Percentiles rank a stretch among this genome's conserved stretches.
phyloP scores from a whole-genome alignment of 805 yeast genomes.

The Komagataella pastoris region DNA sequence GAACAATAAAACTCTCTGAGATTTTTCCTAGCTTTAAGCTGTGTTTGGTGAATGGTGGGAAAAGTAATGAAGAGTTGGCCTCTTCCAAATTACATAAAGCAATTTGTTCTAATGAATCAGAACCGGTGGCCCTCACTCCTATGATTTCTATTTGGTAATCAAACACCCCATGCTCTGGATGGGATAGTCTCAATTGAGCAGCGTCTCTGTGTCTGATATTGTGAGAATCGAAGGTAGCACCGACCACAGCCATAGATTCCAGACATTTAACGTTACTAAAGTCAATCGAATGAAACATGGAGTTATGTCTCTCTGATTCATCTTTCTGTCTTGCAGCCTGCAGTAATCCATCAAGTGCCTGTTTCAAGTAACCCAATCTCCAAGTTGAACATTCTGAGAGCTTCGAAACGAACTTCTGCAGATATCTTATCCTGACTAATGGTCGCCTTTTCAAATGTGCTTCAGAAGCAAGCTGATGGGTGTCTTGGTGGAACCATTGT shows the following conservation, averaged over 20 bases:
- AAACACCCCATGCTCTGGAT: slow-evolving; percentile 1
- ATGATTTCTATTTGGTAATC: slow-evolving; percentile 2
- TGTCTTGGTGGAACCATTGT: not conserved
- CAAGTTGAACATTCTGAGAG: slow-evolving; percentile 9
- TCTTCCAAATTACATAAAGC: slow-evolving; percentile 18
- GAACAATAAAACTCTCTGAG: not conserved
- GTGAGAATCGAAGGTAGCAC: slow-evolving; percentile 4
- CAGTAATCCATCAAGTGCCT: slow-evolving; percentile 10
- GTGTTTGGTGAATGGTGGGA: slow-evolving; percentile 18
- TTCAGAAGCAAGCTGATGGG: slow-evolving; percentile 7
- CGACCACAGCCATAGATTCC: slow-evolving; percentile 4
- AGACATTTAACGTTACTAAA: slow-evolving; percentile 4
- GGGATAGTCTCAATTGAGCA: slow-evolving; percentile 2
- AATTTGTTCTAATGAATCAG: slow-evolving; percentile 2
- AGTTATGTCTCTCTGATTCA: slow-evolving; percentile 9
- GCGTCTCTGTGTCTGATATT: slow-evolving; percentile 3
- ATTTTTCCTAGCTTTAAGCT: slow-evolving; percentile 11
- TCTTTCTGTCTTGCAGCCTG: slow-evolving; percentile 11
- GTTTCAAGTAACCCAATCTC: slow-evolving; percentile 8
- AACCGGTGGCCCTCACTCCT: slow-evolving; percentile 1
- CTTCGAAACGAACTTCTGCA: slow-evolving; percentile 10
- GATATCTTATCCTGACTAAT: slow-evolving; percentile 13
- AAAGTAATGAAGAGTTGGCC: slow-evolving; percentile 16
- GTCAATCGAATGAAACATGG: slow-evolving; percentile 5
- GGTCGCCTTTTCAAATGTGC: slow-evolving; percentile 16